phyloP scores from a whole-genome alignment of 2,329 filamentous ascomycete species.

The Cercospora brassicicola region DNA sequence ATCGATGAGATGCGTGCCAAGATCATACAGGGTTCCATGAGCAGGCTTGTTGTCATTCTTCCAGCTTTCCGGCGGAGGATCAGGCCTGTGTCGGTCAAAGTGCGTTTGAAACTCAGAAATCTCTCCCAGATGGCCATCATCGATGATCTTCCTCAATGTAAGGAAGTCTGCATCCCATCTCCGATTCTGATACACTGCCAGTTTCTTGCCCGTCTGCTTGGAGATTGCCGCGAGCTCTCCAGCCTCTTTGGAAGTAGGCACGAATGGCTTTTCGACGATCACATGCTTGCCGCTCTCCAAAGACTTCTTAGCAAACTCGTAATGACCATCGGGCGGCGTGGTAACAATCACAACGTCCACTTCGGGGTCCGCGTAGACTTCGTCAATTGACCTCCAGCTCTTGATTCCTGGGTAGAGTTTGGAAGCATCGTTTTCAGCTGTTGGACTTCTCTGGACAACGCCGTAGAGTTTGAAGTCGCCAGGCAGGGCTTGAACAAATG shows the following conservation, averaged over 20 bases:
- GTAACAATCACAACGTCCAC: slow-evolving; percentile 71
- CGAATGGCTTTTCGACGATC: slow-evolving; percentile 80
- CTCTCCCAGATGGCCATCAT: slow-evolving; percentile 63
- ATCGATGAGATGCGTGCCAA: slow-evolving; percentile 75
- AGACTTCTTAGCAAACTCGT: slow-evolving; percentile 62
- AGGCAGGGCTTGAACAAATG: slow-evolving; percentile 65
- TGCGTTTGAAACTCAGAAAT: slow-evolving; percentile 76
- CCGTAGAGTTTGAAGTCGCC: slow-evolving; percentile 67
- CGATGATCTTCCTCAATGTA: slow-evolving; percentile 64
- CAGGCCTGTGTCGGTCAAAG: slow-evolving; percentile 72
- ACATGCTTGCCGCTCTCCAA: slow-evolving; percentile 74
- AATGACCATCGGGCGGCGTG: slow-evolving; percentile 72
- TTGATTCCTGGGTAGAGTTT: slow-evolving; percentile 66
- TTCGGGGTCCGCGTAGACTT: slow-evolving; percentile 63
- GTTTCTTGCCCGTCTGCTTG: slow-evolving; percentile 41
- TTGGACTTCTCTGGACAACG: slow-evolving; percentile 72
- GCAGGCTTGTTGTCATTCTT: slow-evolving; percentile 66
- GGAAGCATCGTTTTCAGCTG: slow-evolving; percentile 63
- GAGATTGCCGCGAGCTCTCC: slow-evolving; percentile 55
- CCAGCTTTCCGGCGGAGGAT: slow-evolving; percentile 58
- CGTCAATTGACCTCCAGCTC: slow-evolving; percentile 62
- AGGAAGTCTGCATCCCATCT: slow-evolving; percentile 77
- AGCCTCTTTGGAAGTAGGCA: slow-evolving; percentile 68
- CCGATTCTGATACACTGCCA: slow-evolving; percentile 59
- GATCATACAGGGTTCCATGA: slow-evolving; percentile 69